Evolutionary conservation across 768 basidiomycete genomes (phyloP), one percentile per base, ranked within the genome.

Genomic region (Lactarius vividus): DNA sequence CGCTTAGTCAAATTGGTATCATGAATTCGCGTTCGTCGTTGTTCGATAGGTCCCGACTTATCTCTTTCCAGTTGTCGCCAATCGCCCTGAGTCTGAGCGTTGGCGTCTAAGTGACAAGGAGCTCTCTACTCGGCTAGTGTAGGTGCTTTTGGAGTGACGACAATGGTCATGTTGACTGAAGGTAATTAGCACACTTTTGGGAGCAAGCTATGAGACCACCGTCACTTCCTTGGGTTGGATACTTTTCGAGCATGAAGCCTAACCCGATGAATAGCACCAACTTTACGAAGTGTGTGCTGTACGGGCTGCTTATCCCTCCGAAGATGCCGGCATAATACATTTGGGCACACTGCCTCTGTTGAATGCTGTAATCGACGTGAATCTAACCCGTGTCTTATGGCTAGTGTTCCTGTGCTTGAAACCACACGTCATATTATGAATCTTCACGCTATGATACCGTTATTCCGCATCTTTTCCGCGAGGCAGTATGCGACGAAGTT

Each of bases 381-480:
- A 63, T 65, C 42, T 8, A 26, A 18, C n/a, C 18, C 37, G 4
- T 23, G 15, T 59, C 28, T 52, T 23, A 13, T 39, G 61, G 63
- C 23, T 13, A 4, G 2, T 23, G 11, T 28, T 44, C 31, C 23
- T 52, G 49, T 13, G 55, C 20, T 46, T 33, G 59, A 20, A 61
- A 4, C 18, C 31, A 33, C 13, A 59, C 57, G 15, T 55, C 63
- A 11, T 13, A 61, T 52, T 65, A 75, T 72, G 73, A 74, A 63
- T 68, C 70, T 3, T 59, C 72, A 18, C 69, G 73, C 5, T 67
- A 68, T 49, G 69, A 73, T 49, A 68, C 70, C 1, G 69, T 73
- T n/a, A 65, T 70, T 40, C 61, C 59, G 11, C 40, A 42, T 23
- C 57, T 72, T 23, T 33, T 68, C 46, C 72, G 73, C 5, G 46